Conservation (phyloP, 192 early-diverging fungal species). For the Backusella sp. region DNA sequence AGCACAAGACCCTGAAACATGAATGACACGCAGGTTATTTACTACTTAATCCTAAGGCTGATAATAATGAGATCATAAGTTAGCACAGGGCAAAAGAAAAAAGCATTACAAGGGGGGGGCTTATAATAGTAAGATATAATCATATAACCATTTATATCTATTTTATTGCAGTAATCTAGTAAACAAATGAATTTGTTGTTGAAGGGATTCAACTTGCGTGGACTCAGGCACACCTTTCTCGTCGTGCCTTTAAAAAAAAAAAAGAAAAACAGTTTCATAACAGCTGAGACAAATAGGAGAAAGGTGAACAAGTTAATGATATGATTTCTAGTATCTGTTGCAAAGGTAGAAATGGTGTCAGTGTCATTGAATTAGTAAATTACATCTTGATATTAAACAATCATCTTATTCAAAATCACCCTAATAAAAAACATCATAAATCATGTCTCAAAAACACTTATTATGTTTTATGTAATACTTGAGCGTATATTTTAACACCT, state of each 20-base stretch:
- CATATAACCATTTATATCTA: too few species aligned
- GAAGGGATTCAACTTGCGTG: too few species aligned
- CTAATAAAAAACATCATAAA: not conserved
- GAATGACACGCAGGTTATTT: not conserved
- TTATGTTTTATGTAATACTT: not conserved
- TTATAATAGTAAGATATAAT: not conserved
- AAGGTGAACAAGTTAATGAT: not conserved
- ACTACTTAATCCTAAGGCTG: too few species aligned
- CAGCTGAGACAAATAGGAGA: not conserved
- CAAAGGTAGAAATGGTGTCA: not conserved
- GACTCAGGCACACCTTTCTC: not conserved
- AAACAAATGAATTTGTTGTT: too few species aligned
- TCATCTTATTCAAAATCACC: not conserved
- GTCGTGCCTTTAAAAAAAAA: not conserved
- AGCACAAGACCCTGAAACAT: conserved; percentile 2
- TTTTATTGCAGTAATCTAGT: too few species aligned
- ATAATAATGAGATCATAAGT: not conserved
- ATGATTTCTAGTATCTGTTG: not conserved
- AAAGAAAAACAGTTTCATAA: not conserved
- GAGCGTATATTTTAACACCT: not conserved
- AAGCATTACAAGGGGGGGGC: not conserved
- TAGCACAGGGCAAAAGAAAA: not conserved
- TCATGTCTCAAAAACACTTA: not conserved
- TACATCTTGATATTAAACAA: not conserved
- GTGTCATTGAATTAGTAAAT: not conserved